Evolutionary conservation across 176 grass and related monocot species (phyloP), one percentile per base, ranked within the genome.

Genomic region (Poa annua): DNA sequence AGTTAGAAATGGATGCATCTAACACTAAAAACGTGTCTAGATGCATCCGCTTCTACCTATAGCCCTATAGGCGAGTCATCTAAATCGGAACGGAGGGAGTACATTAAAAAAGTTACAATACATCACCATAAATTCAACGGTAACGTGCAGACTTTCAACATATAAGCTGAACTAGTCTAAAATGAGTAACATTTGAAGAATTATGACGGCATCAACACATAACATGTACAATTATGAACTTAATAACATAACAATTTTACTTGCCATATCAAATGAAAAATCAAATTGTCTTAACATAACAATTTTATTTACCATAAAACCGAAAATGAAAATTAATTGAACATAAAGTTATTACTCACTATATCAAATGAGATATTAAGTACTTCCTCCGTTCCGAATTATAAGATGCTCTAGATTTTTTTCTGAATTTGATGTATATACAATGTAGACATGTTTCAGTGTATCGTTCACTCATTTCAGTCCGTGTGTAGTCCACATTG

Each of bases 161-260:
- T 52, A 79, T 52, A 79, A 48, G 76, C 8, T 64, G 12, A 36
- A 25, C 45, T 19, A 84, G 3, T 29, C 51, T 73, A 54, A 4
- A 70, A 53, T 71, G 64, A 77, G 66, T 19, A 78, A 78, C 5
- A 61, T 69, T 77, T 67, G 10, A 73, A 45, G 4, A 49, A 0
- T 51, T 80, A 74, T 7, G 12, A 86, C 4, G 15, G 1, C 41
- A 61, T 20, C 26, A 62, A 52, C 35, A 20, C n/a, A 52, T 50
- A 73, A 55, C 66, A 8, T 71, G 9, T 49, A 65, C 10, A 29
- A 78, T 42, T 65, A 49, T 34, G 9, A 48, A 64, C 1, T 13
- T 64, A 44, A 13, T 48, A 33, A 63, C 24, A n/a, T 65, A 45
- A 20, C 16, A n/a, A 13, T 33, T 63, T 64, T 63, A 26, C 9